These are phyloP conservation scores for Zymoseptoria passerinii DNA, from an alignment of 2,329 filamentous ascomycete genomes.

Conservation along the genomic window DNA sequence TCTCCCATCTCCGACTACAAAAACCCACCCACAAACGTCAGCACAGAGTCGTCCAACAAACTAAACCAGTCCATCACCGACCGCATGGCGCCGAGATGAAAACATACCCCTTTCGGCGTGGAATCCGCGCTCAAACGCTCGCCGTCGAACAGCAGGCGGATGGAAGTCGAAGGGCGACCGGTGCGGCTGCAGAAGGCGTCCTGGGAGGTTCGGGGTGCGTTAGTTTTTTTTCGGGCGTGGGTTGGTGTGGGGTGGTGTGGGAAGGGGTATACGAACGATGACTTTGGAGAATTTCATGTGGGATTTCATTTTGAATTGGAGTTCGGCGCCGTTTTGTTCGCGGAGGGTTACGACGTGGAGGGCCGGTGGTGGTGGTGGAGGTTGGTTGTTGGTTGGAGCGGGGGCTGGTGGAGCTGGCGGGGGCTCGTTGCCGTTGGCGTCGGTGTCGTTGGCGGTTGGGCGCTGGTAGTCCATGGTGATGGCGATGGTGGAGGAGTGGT, in stretches of 20 bases:
- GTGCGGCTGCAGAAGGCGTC: constrained; percentile 11
- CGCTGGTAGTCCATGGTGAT: not conserved
- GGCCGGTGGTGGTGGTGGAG: not conserved
- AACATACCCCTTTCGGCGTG: constrained; percentile 17
- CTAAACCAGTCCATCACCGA: no score
- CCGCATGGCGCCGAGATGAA: no score
- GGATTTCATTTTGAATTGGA: constrained; percentile 20
- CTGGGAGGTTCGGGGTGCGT: not conserved
- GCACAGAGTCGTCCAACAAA: no score
- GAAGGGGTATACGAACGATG: not conserved
- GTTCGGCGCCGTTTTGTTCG: constrained; percentile 11
- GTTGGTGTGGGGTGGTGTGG: not conserved
- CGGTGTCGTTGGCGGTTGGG: not conserved
- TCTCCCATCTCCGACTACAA: constrained; percentile 18
- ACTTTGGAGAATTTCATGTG: constrained; percentile 19
- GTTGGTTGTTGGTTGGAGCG: not conserved
- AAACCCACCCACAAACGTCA: not conserved
- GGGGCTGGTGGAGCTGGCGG: not conserved
- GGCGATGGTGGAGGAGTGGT: constrained; percentile 1
- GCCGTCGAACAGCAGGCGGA: constrained; percentile 22
- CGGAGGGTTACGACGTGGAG: constrained; percentile 11
- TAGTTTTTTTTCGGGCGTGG: not conserved
- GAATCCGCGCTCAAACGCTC: constrained; percentile 11
- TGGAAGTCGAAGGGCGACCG: constrained; percentile 3
- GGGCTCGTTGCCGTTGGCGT: constrained; percentile 1